These are phyloP conservation scores for Musa balbisiana DNA, from an alignment of 202 grass and related monocot species.

Conservation along the genomic window DNA sequence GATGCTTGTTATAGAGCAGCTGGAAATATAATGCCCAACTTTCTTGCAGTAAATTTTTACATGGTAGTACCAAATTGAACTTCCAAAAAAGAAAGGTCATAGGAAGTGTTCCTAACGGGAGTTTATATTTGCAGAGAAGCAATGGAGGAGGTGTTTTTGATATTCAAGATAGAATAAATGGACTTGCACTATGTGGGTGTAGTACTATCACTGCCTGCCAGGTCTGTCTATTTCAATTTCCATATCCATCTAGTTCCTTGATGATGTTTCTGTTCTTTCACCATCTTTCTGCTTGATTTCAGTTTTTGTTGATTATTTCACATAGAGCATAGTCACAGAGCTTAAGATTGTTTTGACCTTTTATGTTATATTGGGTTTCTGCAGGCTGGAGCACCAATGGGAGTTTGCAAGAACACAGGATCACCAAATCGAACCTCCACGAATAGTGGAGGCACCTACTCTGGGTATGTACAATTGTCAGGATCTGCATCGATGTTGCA, in stretches of 20 bases:
- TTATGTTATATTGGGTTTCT: background rate
- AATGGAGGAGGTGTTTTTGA: constrained; percentile 75
- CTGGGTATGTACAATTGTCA: constrained; percentile 21
- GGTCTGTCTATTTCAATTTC: constrained; percentile 42
- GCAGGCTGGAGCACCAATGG: constrained; percentile 24
- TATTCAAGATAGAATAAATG: constrained; percentile 92
- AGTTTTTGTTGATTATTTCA: background rate
- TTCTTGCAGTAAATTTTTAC: constrained; percentile 89
- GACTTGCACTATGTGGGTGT: constrained; percentile 69
- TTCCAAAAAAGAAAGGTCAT: background rate
- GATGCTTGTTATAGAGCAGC: constrained; percentile 77
- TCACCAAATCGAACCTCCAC: constrained; percentile 8
- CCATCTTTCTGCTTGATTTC: background rate
- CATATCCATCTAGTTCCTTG: no score
- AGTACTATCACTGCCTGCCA: constrained; percentile 62
- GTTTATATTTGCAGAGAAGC: constrained; percentile 55
- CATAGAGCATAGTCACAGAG: no score
- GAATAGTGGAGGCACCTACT: constrained; percentile 9
- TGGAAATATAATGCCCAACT: constrained; percentile 88
- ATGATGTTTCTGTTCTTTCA: background rate
- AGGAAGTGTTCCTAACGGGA: constrained; percentile 11
- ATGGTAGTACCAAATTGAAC: constrained; percentile 57
- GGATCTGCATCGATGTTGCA: background rate
- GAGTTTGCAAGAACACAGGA: constrained; percentile 25
- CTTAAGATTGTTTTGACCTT: no score